Percentiles rank a stretch among this genome's conserved stretches.
Conservation (phyloP, 768 basidiomycete genomes). For the Suillus subluteus region DNA sequence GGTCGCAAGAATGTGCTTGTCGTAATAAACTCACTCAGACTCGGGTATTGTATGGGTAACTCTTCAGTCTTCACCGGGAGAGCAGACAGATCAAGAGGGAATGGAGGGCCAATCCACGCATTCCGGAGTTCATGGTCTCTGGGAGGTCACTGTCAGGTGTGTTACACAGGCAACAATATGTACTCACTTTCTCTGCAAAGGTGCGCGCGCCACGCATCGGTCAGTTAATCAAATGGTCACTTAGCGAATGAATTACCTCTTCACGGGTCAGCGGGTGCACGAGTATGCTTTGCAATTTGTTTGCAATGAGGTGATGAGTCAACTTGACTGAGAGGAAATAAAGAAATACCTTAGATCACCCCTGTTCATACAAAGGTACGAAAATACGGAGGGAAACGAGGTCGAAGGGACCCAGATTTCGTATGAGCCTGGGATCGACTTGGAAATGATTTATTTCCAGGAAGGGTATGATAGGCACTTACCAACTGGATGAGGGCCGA, state of each 20-base stretch:
- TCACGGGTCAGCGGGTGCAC: constrained; percentile 77
- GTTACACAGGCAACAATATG: not conserved
- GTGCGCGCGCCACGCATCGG: constrained; percentile 8
- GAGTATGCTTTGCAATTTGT: constrained; percentile 51
- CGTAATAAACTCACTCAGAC: constrained; percentile 51
- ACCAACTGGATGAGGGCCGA: constrained; percentile 81
- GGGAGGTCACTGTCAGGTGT: not conserved
- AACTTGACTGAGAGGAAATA: not conserved
- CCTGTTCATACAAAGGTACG: constrained; percentile 70
- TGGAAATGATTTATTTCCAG: not conserved
- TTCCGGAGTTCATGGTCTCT: constrained; percentile 74
- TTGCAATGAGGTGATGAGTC: not conserved
- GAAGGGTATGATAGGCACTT: constrained; percentile 24
- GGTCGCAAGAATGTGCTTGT: constrained; percentile 20
- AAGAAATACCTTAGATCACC: constrained; percentile 63
- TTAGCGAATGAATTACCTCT: constrained; percentile 43
- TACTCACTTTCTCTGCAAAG: constrained; percentile 53
- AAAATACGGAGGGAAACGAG: constrained; percentile 76
- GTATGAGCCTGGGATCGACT: constrained; percentile 60
- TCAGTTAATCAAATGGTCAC: not conserved
- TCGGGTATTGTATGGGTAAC: constrained; percentile 71
- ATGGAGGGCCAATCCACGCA: constrained; percentile 77
- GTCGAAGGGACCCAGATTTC: constrained; percentile 82
- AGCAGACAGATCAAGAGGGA: constrained; percentile 62
- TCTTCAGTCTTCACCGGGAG: constrained; percentile 56